Conservation (phyloP, 2,329 filamentous ascomycete species). For the Trichoderma guizhouense region DNA sequence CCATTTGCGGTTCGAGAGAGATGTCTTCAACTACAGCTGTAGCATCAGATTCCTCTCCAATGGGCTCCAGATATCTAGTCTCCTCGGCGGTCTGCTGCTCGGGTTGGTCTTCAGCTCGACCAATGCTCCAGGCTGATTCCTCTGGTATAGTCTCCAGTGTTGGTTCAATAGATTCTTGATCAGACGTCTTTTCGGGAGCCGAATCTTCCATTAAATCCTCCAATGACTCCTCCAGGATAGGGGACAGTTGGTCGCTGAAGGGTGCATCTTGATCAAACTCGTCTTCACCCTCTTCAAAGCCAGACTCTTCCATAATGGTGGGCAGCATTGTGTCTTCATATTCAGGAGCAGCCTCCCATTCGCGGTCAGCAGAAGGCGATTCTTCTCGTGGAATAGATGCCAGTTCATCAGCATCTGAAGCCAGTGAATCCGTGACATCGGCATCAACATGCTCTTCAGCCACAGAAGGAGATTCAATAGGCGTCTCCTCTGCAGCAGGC, state of each 20-base stretch:
- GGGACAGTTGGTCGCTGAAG: slow-evolving; percentile 3
- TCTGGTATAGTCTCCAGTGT: background rate
- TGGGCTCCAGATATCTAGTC: background rate
- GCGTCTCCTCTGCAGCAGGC: background rate
- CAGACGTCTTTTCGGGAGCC: background rate
- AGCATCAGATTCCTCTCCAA: background rate
- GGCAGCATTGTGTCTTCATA: background rate
- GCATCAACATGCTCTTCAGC: background rate
- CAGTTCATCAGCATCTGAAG: background rate
- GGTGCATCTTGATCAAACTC: background rate
- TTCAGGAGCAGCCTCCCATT: background rate
- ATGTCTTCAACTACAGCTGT: background rate
- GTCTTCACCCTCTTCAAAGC: background rate
- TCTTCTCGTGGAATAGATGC: background rate
- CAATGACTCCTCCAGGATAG: slow-evolving; percentile 1
- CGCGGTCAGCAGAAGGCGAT: background rate
- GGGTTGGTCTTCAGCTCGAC: background rate
- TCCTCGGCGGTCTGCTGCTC: background rate
- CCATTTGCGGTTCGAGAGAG: background rate
- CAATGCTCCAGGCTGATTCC: background rate
- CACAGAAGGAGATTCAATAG: background rate
- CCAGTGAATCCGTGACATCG: background rate
- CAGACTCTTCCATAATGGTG: slow-evolving; percentile 9
- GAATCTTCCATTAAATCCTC: background rate
- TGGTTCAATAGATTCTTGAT: background rate